phyloP scores from a whole-genome alignment of 2,329 filamentous ascomycete genomes.

The Dactylellina drechsleri region DNA sequence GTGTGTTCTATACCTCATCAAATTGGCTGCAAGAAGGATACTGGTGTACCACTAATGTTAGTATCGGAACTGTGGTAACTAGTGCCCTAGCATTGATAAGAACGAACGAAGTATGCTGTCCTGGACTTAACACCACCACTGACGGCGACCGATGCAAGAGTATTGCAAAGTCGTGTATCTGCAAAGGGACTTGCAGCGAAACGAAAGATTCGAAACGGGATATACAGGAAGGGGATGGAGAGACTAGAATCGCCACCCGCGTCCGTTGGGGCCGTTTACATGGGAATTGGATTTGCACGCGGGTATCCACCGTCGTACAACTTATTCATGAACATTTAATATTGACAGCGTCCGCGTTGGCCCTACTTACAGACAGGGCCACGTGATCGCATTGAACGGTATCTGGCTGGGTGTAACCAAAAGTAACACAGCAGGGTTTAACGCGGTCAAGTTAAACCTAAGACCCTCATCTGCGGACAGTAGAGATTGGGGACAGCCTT shows the following conservation, averaged over 20 bases:
- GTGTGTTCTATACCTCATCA: constrained; percentile 44
- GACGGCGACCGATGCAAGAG: constrained; percentile 15
- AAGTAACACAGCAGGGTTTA: constrained; percentile 30
- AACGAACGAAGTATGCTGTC: constrained; percentile 32
- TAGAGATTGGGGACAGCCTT: constrained; percentile 36
- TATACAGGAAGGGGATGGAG: neutral
- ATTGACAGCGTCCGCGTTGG: constrained; percentile 28
- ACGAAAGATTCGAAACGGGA: neutral
- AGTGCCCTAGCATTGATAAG: constrained; percentile 28
- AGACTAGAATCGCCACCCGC: constrained; percentile 3
- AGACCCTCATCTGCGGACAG: neutral
- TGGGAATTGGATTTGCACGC: constrained; percentile 35
- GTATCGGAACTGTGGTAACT: constrained; percentile 20
- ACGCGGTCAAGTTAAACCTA: constrained; percentile 25
- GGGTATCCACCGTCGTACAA: constrained; percentile 28
- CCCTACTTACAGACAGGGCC: constrained; percentile 24
- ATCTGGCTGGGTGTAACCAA: constrained; percentile 35
- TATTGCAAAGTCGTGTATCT: constrained; percentile 17
- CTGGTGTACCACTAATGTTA: constrained; percentile 34
- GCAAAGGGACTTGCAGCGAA: constrained; percentile 18
- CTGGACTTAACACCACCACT: constrained; percentile 4
- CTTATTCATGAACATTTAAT: constrained; percentile 31
- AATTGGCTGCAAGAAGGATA: constrained; percentile 44
- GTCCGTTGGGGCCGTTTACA: constrained; percentile 16
- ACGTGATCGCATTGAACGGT: constrained; percentile 32